Percentiles rank a stretch among this genome's conserved stretches.
Conservation (phyloP, 306 rosid species). For the Acacia crassicarpa region DNA sequence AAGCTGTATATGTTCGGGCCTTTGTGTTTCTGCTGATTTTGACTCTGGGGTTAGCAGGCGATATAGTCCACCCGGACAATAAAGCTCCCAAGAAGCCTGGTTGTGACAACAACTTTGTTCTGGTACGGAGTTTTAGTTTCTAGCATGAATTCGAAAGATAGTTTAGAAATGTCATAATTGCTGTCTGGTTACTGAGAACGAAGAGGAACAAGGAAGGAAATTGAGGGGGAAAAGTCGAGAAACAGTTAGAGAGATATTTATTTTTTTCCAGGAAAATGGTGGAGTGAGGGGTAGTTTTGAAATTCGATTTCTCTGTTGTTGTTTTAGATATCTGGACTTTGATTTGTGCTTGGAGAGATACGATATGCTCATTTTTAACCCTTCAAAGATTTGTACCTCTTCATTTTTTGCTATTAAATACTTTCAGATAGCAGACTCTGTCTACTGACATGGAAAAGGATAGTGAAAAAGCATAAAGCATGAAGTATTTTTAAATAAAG, state of each 20-base stretch:
- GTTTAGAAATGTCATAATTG: constrained; percentile 18
- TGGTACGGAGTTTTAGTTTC: constrained; percentile 51
- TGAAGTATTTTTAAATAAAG: neutral
- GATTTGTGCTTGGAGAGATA: constrained; percentile 17
- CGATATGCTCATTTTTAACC: neutral
- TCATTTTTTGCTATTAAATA: neutral
- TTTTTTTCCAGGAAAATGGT: neutral
- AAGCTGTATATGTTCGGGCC: constrained; percentile 29
- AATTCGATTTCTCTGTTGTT: neutral
- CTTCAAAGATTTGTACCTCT: neutral
- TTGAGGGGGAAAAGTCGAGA: neutral
- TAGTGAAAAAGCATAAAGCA: neutral
- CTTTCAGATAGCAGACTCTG: neutral
- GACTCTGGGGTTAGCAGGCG: constrained; percentile 65
- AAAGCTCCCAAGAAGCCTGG: constrained; percentile 83
- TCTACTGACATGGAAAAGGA: neutral
- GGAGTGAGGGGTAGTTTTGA: constrained; percentile 1
- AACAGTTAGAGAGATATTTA: neutral
- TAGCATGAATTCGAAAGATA: neutral
- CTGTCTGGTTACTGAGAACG: constrained; percentile 34
- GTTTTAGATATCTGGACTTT: neutral
- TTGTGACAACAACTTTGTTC: constrained; percentile 88
- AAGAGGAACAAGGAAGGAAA: constrained; percentile 15
- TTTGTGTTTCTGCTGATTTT: constrained; percentile 42
- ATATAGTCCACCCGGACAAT: constrained; percentile 80